Conservation (phyloP, 2,329 filamentous ascomycete species). For the Neonectria hederae region DNA sequence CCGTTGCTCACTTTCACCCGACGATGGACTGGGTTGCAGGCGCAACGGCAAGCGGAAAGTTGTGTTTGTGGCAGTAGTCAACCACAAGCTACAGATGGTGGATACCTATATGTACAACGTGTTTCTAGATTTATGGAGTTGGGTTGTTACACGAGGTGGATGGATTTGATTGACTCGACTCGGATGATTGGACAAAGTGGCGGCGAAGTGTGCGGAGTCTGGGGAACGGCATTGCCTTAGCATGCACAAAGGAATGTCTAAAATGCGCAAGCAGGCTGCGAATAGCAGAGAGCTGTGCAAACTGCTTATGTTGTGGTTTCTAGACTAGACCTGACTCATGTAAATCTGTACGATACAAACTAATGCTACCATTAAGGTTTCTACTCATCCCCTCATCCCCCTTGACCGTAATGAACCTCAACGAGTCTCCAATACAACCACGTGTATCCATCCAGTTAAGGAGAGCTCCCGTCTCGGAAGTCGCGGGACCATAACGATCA, state of each 20-base stretch:
- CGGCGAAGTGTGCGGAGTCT: background rate
- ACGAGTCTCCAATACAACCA: background rate
- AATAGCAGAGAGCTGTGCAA: background rate
- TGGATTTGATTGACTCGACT: background rate
- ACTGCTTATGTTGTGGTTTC: background rate
- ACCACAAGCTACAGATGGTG: background rate
- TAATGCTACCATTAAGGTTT: background rate
- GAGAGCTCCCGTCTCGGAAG: constrained; percentile 5
- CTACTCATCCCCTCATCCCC: background rate
- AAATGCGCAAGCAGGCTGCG: background rate
- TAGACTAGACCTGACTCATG: background rate
- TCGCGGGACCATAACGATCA: constrained; percentile 7
- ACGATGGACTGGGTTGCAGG: constrained; percentile 91
- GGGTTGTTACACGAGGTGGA: background rate
- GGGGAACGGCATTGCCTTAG: background rate
- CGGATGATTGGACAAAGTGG: background rate
- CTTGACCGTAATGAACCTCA: constrained; percentile 4
- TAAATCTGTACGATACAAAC: background rate
- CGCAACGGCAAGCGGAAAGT: constrained; percentile 89
- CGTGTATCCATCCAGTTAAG: background rate
- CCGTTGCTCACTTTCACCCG: constrained; percentile 90
- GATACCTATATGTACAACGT: background rate
- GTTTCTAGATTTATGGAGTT: constrained; percentile 4
- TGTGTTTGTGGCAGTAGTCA: constrained; percentile 84
- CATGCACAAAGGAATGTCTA: background rate